phyloP scores from a whole-genome alignment of 2,329 filamentous ascomycete genomes.

The Arthrinium phaeospermum region DNA sequence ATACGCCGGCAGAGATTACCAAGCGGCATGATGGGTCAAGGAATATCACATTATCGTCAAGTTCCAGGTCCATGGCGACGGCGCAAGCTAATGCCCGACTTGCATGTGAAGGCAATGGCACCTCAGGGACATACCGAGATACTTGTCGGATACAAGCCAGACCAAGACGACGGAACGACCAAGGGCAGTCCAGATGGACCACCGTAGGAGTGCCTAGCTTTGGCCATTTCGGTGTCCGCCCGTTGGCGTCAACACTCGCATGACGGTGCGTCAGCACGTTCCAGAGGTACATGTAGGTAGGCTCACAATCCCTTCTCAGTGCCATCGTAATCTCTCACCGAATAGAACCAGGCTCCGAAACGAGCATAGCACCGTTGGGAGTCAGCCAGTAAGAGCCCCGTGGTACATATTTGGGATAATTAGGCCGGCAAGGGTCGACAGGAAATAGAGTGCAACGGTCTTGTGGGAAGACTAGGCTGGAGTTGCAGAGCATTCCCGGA shows the following conservation, averaged over 20 bases:
- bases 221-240: slow-evolving; percentile 4
- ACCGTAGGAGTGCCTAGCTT: background rate
- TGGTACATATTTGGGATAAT: background rate
- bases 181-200: background rate
- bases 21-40: background rate
- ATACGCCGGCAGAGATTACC: background rate
- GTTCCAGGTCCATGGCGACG: slow-evolving; percentile 12
- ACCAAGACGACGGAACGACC: background rate
- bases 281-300: background rate
- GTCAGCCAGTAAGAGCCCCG: background rate
- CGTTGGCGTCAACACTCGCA: slow-evolving; percentile 1
- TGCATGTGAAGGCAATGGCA: slow-evolving; percentile 12
- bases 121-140: background rate
- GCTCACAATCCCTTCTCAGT: background rate
- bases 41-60: background rate
- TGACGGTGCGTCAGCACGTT: background rate
- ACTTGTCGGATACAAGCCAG: background rate
- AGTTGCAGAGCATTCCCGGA: slow-evolving; percentile 14
- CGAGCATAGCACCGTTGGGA: background rate
- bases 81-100: slow-evolving; percentile 16
- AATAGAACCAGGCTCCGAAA: background rate
- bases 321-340: background rate
- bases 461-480: background rate
- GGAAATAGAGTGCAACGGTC: background rate
- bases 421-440: background rate